Percentiles rank a stretch among this genome's conserved stretches.
phyloP scores from a whole-genome alignment of 257 asterid species.

The Nicotiana otophora region DNA sequence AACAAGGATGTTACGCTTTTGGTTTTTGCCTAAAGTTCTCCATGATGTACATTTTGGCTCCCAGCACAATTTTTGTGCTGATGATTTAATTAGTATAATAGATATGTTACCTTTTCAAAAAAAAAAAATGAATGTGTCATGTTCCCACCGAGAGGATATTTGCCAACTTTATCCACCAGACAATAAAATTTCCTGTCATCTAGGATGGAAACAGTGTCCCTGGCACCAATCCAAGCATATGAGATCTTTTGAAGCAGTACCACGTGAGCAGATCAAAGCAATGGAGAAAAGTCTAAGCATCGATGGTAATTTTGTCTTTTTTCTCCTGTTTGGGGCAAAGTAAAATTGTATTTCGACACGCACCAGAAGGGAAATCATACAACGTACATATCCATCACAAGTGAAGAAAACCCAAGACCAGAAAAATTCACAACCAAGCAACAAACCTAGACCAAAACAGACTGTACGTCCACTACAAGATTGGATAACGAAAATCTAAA shows the following conservation, averaged over 20 bases:
- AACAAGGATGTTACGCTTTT: too few relatives aligned
- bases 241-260: constrained; percentile 3
- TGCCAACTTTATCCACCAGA: neutral
- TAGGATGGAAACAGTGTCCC: neutral
- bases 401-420: neutral
- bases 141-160: neutral
- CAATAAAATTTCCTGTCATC: neutral
- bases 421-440: neutral
- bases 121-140: neutral
- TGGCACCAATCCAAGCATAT: neutral
- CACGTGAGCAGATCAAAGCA: neutral
- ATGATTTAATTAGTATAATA: too few relatives aligned
- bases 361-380: neutral
- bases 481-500: neutral
- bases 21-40: too few relatives aligned
- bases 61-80: too few relatives aligned
- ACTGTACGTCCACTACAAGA: neutral
- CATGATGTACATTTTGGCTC: too few relatives aligned
- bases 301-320: neutral
- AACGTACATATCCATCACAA: neutral
- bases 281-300: neutral
- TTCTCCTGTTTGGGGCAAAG: neutral
- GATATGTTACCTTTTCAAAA: too few relatives aligned
- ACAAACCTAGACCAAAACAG: neutral
- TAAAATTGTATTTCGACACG: neutral